Evolutionary conservation across 495 filamentous ascomycete species (phyloP).

Genomic region (Aspergillus egyptiacus): DNA sequence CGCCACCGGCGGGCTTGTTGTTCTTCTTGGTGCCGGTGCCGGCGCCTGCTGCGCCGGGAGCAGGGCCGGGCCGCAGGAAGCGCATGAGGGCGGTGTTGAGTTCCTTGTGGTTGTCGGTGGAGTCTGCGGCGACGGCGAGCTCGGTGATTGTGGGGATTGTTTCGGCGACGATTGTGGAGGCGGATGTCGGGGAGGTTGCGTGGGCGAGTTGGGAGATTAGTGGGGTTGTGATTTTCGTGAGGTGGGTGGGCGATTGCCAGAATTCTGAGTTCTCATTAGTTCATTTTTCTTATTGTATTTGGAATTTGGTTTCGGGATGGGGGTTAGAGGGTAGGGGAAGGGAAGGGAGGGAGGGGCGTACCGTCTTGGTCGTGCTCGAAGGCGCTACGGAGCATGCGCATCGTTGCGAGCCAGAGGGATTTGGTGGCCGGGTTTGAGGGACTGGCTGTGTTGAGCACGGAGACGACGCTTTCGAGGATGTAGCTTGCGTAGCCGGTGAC

Average conservation of each 20-base stretch:
- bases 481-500: conserved; percentile 87
- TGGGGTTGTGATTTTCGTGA: conserved; percentile 59
- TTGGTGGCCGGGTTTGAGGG: conserved; percentile 47
- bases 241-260: conserved; percentile 90
- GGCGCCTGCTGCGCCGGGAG: no score
- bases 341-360: conserved; percentile 22
- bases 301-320: neutral
- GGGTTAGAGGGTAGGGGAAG: neutral
- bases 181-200: conserved; percentile 37
- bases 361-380: conserved; percentile 77
- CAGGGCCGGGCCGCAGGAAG: conserved; percentile 62
- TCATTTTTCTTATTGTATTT: neutral
- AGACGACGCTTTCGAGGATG: conserved; percentile 65
- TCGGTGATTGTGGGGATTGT: conserved; percentile 60
- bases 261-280: conserved; percentile 42
- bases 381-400: conserved; percentile 62
- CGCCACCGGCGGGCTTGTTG: conserved; percentile 38
- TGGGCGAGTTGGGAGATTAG: conserved; percentile 63
- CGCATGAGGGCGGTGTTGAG: conserved; percentile 71
- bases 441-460: conserved; percentile 50
- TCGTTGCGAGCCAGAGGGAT: conserved; percentile 54
- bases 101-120: conserved; percentile 81
- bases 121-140: conserved; percentile 69
- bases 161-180: conserved; percentile 39
- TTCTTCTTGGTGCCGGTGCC: conserved; percentile 39